phyloP scores from a whole-genome alignment of 192 early-diverging fungal species.

The Diversispora eburnea region DNA sequence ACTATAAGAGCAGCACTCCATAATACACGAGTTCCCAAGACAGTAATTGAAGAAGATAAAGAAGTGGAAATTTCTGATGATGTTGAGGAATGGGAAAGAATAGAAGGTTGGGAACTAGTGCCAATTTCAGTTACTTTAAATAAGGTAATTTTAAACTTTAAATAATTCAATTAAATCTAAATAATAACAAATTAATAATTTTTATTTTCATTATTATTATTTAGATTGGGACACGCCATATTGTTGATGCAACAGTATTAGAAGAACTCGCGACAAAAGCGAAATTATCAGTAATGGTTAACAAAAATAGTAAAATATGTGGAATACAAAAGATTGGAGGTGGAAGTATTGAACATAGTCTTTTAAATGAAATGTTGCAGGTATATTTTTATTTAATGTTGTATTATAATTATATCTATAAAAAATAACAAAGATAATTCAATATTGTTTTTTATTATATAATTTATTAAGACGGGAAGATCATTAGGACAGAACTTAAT shows the following conservation, averaged over 20 bases:
- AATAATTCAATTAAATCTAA: not conserved
- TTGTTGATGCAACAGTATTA: conserved; percentile 82
- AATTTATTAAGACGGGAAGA: conserved; percentile 33
- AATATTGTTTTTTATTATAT: not conserved
- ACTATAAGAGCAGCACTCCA: conserved; percentile 84
- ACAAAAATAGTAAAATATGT: conserved; percentile 76
- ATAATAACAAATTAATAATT: not conserved
- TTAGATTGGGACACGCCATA: conserved; percentile 80
- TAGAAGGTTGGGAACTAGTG: conserved; percentile 74
- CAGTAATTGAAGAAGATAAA: conserved; percentile 80
- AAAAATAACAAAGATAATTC: not conserved
- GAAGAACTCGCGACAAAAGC: conserved; percentile 89
- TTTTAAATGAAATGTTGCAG: conserved; percentile 79
- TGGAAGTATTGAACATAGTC: conserved; percentile 73
- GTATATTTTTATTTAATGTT: conserved; percentile 35
- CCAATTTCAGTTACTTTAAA: conserved; percentile 84
- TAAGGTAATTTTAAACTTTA: conserved; percentile 50
- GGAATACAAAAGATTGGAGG: conserved; percentile 78
- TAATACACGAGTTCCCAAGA: conserved; percentile 83
- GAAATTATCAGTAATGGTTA: conserved; percentile 76
- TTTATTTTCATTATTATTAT: not conserved
- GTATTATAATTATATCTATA: not conserved
- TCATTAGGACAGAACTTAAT: conserved; percentile 48
- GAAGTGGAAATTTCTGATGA: conserved; percentile 88
- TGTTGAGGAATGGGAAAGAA: conserved; percentile 73